phyloP scores from a whole-genome alignment of 1,284 basidiomycete genomes.

The Cystobasidium sp. region DNA sequence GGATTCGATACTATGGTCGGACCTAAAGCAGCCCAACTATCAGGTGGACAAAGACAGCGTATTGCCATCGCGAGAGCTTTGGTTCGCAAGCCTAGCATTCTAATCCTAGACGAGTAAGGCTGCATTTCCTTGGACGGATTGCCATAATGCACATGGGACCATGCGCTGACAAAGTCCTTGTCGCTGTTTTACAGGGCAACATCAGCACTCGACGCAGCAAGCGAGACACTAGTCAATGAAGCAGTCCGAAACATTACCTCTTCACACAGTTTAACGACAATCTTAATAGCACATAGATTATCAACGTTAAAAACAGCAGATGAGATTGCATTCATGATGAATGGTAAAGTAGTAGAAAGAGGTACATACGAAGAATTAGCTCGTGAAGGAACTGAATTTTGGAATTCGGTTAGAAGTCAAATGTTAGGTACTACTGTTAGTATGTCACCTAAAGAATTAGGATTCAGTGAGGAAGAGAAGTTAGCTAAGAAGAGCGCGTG shows the following conservation, averaged over 20 bases:
- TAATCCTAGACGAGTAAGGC: conserved; percentile 61
- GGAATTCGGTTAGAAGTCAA: conserved; percentile 45
- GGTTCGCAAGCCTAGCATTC: conserved; percentile 59
- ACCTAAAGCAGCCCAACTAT: conserved; percentile 58
- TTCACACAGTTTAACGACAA: conserved; percentile 76
- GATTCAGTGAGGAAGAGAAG: background rate
- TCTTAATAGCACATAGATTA: conserved; percentile 81
- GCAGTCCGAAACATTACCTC: conserved; percentile 85
- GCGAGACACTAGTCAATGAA: conserved; percentile 81
- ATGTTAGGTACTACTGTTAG: conserved; percentile 25
- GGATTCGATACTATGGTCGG: conserved; percentile 72
- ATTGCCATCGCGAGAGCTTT: conserved; percentile 62
- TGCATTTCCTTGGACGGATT: conserved; percentile 4
- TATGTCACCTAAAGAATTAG: background rate
- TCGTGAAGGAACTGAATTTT: conserved; percentile 51
- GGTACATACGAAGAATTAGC: conserved; percentile 77
- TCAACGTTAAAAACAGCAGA: conserved; percentile 60
- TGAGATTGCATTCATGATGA: conserved; percentile 64
- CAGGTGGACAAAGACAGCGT: conserved; percentile 61
- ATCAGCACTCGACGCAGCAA: conserved; percentile 78
- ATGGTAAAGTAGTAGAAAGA: conserved; percentile 79
- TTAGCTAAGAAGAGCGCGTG: background rate
- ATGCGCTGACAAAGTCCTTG: no score
- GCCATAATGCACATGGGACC: background rate
- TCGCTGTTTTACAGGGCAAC: conserved; percentile 61